Evolutionary conservation across 2,329 filamentous ascomycete species (phyloP), one percentile per base, ranked within the genome.

Genomic region (Penicillium glabrum): DNA sequence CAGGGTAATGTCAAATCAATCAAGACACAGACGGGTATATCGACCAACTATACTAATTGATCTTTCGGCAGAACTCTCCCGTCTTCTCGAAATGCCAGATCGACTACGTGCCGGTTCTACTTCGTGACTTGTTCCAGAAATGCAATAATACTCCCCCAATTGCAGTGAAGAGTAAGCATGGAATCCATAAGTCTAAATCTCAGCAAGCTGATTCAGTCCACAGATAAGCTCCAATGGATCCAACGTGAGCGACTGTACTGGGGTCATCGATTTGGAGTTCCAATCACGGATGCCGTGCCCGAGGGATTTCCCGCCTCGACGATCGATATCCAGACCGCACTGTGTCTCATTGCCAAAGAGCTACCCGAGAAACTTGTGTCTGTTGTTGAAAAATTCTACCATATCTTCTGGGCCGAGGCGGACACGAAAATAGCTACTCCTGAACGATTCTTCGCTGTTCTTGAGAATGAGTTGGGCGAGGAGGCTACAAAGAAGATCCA

Each of bases 181-280:
- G 10, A 4, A 5, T 46, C 1, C 6, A 31, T 21, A 16, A 24
- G 3, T 10, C 37, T 21, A 11, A 5, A 14, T 7, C n/a, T 33
- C n/a, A 11, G 10, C 21, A 8, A 8, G 21, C 46, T 50, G 13
- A 39, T 10, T 14, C 24, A n/a, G 10, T 21, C 26, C 10, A 8
- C 39, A 63, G 61, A 63, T 31, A 63, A 61, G 23, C 19, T 57
- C 1, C 44, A 58, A 43, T 63, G 61, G 61, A 54, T 63, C 4
- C 56, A 63, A n/a, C 29, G 45, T 11, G 61, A 63, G 26, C 52
- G 59, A 3, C 37, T 63, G 16, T 63, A 63, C 27, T 63, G 55
- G 61, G 47, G 53, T 37, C 46, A 44, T 21, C 56, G 61, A 27
- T 60, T 63, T 27, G 52, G 53, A 2, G 59, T 57, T 5, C 52